phyloP scores from a whole-genome alignment of 352 stramenopile species.

The Phytophthora tubulina region DNA sequence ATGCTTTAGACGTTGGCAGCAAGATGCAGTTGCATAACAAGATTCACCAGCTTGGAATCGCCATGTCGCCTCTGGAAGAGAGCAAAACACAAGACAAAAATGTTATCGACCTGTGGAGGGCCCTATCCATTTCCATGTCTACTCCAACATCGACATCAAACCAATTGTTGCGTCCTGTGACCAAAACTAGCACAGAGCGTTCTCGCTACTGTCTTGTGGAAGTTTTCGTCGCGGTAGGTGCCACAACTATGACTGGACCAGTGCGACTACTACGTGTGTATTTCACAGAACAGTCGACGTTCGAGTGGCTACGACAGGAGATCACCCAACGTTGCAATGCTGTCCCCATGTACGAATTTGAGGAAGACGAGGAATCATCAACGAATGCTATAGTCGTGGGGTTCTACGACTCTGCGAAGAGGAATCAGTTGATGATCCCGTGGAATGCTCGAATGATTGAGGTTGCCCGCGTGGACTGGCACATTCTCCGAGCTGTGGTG shows the following conservation, averaged over 20 bases:
- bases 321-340: constrained; percentile 33
- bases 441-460: constrained; percentile 27
- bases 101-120: constrained; percentile 39
- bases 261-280: constrained; percentile 49
- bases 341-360: constrained; percentile 19
- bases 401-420: constrained; percentile 44
- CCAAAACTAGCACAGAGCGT: constrained; percentile 30
- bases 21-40: constrained; percentile 64
- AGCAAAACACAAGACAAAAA: constrained; percentile 37
- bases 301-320: constrained; percentile 50
- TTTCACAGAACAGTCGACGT: constrained; percentile 36
- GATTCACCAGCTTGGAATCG: constrained; percentile 41
- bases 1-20: constrained; percentile 37
- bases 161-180: constrained; percentile 23
- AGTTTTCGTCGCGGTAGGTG: constrained; percentile 8
- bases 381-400: constrained; percentile 19
- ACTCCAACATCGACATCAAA: constrained; percentile 1
- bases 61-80: constrained; percentile 1
- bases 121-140: constrained; percentile 19
- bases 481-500: constrained; percentile 24
- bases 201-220: constrained; percentile 37
- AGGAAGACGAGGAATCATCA: constrained; percentile 7
- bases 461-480: constrained; percentile 28
- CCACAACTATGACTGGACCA: background rate
- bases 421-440: constrained; percentile 29